Evolutionary conservation across 129 eudicot genomes (phyloP), one percentile per base, ranked within the genome.

Genomic region (Oenanthe sinensis): DNA sequence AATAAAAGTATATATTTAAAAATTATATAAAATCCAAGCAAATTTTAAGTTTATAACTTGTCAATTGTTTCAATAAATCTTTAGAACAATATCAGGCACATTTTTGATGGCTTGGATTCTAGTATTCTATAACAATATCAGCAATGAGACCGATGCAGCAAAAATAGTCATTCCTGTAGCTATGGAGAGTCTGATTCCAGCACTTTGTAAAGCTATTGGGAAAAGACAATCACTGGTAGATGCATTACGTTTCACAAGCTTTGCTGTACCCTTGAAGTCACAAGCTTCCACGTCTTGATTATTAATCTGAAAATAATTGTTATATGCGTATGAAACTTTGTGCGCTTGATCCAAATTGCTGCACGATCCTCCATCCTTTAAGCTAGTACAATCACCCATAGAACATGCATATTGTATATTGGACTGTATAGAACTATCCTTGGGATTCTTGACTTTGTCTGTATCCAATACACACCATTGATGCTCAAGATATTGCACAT

Each of bases 391-490:
- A 74, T 74, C 77, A 28, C 77, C 77, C n/a, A 74, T 12, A 5
- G 5, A 11, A 26, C 80, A 82, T 6, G 81, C 81, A 24, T 68
- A 82, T 4, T 69, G 30, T 1, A 82, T 0, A 55, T 42, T 40
- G 9, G 24, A 52, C 4, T 4, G 54, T 13, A 40, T 24, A 45
- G 37, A 37, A 72, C 55, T 36, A 30, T 67, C 72, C 42, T 67
- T 33, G 3, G 45, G 52, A 22, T 75, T 55, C 58, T 43, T 63
- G 11, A 74, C 54, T 33, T 81, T 70, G 10, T 70, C 39, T 4
- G 65, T 46, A 16, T 82, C 76, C 3, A 76, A 28, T 17, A 49
- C 55, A 42, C 84, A 82, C 84, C 84, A 77, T 20, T 77, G 14
- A 0, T 20, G 60, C 3, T 30, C 22, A 43, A 75, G 65, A 67